Conservation (phyloP, 2,329 filamentous ascomycete genomes). For the Neonectria punicea region DNA sequence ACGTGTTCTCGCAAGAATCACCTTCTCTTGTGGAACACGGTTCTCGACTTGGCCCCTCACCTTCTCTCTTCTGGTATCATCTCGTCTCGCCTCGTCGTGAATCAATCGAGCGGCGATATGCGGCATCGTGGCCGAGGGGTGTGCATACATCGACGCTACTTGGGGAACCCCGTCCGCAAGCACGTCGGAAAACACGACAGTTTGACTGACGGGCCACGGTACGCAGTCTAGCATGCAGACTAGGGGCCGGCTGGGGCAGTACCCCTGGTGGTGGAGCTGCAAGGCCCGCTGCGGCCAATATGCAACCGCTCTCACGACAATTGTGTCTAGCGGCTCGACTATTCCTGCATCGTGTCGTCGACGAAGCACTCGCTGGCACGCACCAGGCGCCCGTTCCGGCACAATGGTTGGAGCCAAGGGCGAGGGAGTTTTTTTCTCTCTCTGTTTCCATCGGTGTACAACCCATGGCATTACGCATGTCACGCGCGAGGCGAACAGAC, state of each 20-base stretch:
- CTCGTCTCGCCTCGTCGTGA: conserved; percentile 8
- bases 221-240: conserved; percentile 27
- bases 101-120: conserved; percentile 39
- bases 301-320: conserved; percentile 39
- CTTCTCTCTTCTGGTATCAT: conserved; percentile 11
- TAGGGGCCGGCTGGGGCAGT: conserved; percentile 36
- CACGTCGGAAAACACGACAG: conserved; percentile 30
- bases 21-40: conserved; percentile 6
- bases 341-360: conserved; percentile 36
- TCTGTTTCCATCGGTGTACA: conserved; percentile 22
- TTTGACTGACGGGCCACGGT: conserved; percentile 33
- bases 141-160: conserved; percentile 31
- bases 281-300: conserved; percentile 40
- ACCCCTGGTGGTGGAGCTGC: conserved; percentile 37
- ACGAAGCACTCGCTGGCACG: conserved; percentile 37
- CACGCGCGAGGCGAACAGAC: conserved; percentile 32
- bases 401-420: conserved; percentile 35
- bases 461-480: conserved; percentile 40
- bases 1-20: conserved; percentile 27
- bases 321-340: conserved; percentile 35
- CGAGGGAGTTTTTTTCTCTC: conserved; percentile 7
- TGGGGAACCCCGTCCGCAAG: conserved; percentile 17
- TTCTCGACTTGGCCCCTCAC: conserved; percentile 5
- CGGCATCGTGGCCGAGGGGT: conserved; percentile 37
- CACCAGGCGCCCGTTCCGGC: conserved; percentile 40